Evolutionary conservation across 371 early-diverging fungal species (phyloP), one percentile per base, ranked within the genome.

Genomic region (Dipsacomyces acuminosporus): DNA sequence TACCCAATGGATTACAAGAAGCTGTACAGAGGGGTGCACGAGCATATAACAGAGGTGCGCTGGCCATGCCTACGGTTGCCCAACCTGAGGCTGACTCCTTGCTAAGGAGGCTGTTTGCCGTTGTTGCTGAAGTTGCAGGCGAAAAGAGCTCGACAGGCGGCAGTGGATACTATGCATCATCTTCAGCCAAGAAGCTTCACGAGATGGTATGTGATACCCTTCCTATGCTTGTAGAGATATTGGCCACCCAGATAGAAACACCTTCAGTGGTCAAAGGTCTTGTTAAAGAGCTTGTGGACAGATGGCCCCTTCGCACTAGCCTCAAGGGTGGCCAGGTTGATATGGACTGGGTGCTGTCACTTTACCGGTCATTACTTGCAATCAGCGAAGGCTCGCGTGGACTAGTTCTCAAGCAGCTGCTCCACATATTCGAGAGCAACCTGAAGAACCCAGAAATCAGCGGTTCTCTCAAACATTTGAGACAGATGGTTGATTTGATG

Each of bases 1-100:
- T 67, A 8, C 54, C 49, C 34, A 62, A 62, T 21, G 63, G 69
- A 9, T 21, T 67, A 17, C 69, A 45, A 13, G 69, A 67, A 24
- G 54, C 50, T 5, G 48, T 48, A 22, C 69, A 55, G 51, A 51
- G 54, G 18, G 55, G 64, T 5, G 69, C 35, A 3, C 63, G 69
- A 2, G 22, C 40, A 20, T 58, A 51, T 42, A 63, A 57, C 36
- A 63, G 38, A 33, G 69, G 69, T 2, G 50, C 69, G 17, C 47
- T 58, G 14, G 18, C 51, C 1, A 34, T 54, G 7, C 49, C 63
- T 4, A 15, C 48, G 5, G n/a, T 36, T 1, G 24, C 24, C 1
- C 41, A 19, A 1, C 23, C 22, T n/a, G 63, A 62, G 9, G 55
- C 36, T 8, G 52, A 51, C n/a, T 13, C 6, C 8, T 9, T 35